Evolutionary conservation across 106 monocot genomes (phyloP), one percentile per base, ranked within the genome.

Genomic region (Dioscorea dumetorum): DNA sequence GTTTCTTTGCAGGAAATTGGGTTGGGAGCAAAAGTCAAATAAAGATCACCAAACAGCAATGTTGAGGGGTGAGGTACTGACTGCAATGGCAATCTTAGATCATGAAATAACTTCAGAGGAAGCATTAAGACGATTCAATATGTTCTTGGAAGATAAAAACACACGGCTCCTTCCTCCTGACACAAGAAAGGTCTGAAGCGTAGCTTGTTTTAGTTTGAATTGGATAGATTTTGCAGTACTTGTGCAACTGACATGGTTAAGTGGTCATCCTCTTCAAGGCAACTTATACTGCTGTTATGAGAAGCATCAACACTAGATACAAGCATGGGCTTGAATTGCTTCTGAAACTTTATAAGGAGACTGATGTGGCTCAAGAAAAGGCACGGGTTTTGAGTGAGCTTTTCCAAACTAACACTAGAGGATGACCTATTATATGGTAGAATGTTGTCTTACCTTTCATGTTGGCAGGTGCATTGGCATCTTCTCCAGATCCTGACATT

Each of bases 401-500:
- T 19, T 56, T 56, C 19, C 19, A 9, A 56, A 56, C 4, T 56
- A 19, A 19, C 4, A 56, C 5, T 56, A 19, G 2, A 18, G 13
- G 41, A 2, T 41, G 6, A 5, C 41, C 41, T 41, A 41, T 41
- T 41, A 41, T 8, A 19, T 19, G 5, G 5, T 3, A 18, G 54
- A 56, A 19, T 56, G 54, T 14, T 56, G 19, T 5, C 4, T 16
- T 56, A 56, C 2, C 54, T 56, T 56, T 12, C 22, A 0, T 33
- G 57, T 69, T 58, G 6, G 18, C 68, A 69, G 68, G 57, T 57
- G 68, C 68, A 57, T 57, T 69, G 35, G 33, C 57, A 0, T 69
- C 68, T 34, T 69, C 33, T 69, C 34, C 68, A 21, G 68, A 69
- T 58, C 57, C 68, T 69, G 57, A 57, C 57, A 69, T 58, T 58